Percentiles rank a stretch among this genome's conserved stretches.
Conservation (phyloP, 495 filamentous ascomycete species). For the Penicillium paxilli region DNA sequence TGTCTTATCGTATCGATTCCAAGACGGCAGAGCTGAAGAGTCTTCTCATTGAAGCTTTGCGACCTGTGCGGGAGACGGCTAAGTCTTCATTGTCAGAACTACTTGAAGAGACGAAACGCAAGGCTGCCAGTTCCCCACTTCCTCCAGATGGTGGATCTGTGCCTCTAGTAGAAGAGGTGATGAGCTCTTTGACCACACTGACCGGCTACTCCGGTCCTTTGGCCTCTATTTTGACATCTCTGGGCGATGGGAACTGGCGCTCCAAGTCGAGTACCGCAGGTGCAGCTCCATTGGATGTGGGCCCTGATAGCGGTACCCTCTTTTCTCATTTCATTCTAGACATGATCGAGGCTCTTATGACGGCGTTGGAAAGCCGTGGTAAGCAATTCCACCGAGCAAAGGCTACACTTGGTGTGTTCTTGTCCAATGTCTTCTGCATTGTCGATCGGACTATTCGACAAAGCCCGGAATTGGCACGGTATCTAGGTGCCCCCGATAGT, state of each 20-base stretch:
- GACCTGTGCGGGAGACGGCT: constrained; percentile 87
- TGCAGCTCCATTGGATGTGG: constrained; percentile 77
- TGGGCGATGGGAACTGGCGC: constrained; percentile 91
- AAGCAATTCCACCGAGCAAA: constrained; percentile 75
- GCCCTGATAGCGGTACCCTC: constrained; percentile 86
- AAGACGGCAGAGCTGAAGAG: constrained; percentile 85
- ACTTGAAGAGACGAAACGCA: constrained; percentile 81
- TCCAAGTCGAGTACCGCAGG: constrained; percentile 58
- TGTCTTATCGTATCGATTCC: constrained; percentile 76
- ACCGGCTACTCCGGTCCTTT: constrained; percentile 85
- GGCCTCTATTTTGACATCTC: constrained; percentile 82
- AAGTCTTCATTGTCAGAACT: constrained; percentile 82
- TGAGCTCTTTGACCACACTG: constrained; percentile 84
- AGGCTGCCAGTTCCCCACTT: constrained; percentile 59
- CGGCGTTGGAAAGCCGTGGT: constrained; percentile 73
- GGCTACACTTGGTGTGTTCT: constrained; percentile 78
- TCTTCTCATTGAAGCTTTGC: constrained; percentile 77
- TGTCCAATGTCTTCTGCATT: constrained; percentile 85
- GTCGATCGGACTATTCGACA: constrained; percentile 82
- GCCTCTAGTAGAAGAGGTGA: constrained; percentile 76
- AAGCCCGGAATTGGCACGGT: constrained; percentile 68
- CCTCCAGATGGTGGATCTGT: constrained; percentile 78
- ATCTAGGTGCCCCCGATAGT: constrained; percentile 64
- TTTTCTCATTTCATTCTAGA: constrained; percentile 84
- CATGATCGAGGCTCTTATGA: constrained; percentile 78